Percentiles rank a stretch among this genome's conserved stretches.
Conservation (phyloP, 495 filamentous ascomycete species). For the Jackrogersella multiformis region DNA sequence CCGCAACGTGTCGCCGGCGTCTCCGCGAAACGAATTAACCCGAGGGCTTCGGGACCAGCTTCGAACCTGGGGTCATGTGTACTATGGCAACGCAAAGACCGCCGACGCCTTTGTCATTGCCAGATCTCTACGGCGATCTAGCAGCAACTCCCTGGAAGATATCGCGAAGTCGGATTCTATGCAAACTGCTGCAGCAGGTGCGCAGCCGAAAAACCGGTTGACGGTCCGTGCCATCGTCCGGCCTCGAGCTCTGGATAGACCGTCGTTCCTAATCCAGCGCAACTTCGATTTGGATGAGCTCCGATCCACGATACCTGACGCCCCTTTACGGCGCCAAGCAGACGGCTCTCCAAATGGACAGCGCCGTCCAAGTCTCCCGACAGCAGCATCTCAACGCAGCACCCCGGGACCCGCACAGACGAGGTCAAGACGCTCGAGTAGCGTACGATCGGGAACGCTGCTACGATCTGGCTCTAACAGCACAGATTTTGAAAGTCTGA, state of each 20-base stretch:
- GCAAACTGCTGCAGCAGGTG: not conserved
- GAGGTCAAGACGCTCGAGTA: conserved; percentile 22
- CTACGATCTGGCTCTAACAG: conserved; percentile 4
- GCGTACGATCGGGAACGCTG: conserved; percentile 26
- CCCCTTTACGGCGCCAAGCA: not conserved
- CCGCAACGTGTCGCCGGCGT: not conserved
- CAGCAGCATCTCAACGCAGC: not conserved
- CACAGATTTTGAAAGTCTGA: conserved; percentile 32
- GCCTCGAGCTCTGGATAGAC: conserved; percentile 51
- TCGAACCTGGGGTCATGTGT: conserved; percentile 48
- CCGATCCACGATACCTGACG: conserved; percentile 49
- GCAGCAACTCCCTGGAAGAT: conserved; percentile 25
- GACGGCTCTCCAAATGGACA: not conserved
- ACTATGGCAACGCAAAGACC: conserved; percentile 45
- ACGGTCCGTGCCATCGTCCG: conserved; percentile 58
- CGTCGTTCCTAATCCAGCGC: conserved; percentile 59
- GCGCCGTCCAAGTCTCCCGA: conserved; percentile 2
- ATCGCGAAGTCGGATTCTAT: conserved; percentile 13
- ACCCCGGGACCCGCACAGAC: conserved; percentile 14
- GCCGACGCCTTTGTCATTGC: conserved; percentile 55
- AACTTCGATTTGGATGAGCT: conserved; percentile 57
- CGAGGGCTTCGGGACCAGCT: conserved; percentile 40
- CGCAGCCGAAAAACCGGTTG: conserved; percentile 26
- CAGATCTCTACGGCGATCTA: conserved; percentile 48
- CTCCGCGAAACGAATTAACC: not conserved